These are phyloP conservation scores for Sicyos baderoa DNA, from an alignment of 306 rosid species.

Conservation along the genomic window DNA sequence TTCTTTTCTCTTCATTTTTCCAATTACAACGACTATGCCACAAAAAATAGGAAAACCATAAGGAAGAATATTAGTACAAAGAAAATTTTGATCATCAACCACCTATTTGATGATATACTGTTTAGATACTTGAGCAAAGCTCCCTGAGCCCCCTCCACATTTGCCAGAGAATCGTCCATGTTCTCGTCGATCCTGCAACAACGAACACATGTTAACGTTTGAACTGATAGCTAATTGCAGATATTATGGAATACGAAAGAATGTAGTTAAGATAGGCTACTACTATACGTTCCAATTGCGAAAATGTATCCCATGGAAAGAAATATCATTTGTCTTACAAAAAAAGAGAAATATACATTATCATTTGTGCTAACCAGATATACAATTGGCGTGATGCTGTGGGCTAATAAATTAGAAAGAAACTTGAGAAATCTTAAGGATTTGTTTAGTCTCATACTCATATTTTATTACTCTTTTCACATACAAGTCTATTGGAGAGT, in stretches of 20 bases:
- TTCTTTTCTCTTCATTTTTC: constrained; percentile 27
- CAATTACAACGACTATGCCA: constrained; percentile 54
- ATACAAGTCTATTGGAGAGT: too few relatives aligned
- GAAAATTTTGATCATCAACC: constrained; percentile 99
- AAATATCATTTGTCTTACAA: not conserved
- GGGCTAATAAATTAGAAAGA: not conserved
- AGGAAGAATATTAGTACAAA: constrained; percentile 91
- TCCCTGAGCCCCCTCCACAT: constrained; percentile 97
- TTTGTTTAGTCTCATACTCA: not conserved
- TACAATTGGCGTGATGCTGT: not conserved
- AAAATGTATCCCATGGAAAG: not conserved
- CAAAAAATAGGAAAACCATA: constrained; percentile 95
- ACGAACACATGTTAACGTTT: not conserved
- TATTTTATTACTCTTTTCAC: too few relatives aligned
- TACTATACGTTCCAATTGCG: not conserved
- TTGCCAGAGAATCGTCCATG: constrained; percentile 86
- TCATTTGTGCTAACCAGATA: not conserved
- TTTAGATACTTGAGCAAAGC: constrained; percentile 82
- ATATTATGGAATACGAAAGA: not conserved
- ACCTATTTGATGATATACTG: constrained; percentile 94
- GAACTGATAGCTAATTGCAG: not conserved
- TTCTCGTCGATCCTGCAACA: constrained; percentile 83
- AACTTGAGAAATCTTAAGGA: not conserved
- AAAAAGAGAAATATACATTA: too few relatives aligned
- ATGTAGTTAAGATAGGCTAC: not conserved